These are phyloP conservation scores for Fusarium praegraminearum DNA, from an alignment of 2,329 filamentous ascomycete genomes.

Conservation along the genomic window DNA sequence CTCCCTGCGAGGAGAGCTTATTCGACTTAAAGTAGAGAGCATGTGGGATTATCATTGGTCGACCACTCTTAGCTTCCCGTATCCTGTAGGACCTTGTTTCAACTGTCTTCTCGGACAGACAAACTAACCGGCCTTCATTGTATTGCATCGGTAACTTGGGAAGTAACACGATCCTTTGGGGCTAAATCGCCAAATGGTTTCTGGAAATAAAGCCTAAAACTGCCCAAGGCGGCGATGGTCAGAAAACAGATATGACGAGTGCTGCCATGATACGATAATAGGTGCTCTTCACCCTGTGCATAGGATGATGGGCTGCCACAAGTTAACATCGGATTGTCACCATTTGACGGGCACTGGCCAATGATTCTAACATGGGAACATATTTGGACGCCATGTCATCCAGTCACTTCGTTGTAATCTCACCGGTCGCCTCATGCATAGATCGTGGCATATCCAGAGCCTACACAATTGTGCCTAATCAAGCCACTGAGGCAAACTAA, in stretches of 20 bases:
- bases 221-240: not conserved
- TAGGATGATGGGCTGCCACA: constrained; percentile 6
- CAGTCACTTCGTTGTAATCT: constrained; percentile 12
- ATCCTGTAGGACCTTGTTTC: constrained; percentile 24
- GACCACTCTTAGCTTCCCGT: not conserved
- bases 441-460: constrained; percentile 27
- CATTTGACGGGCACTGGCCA: constrained; percentile 19
- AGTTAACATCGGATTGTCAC: not conserved
- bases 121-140: not conserved
- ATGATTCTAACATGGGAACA: constrained; percentile 4
- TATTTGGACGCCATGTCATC: constrained; percentile 5
- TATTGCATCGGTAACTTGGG: not conserved
- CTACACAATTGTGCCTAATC: constrained; percentile 18
- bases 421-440: constrained; percentile 18
- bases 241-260: not conserved
- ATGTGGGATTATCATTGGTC: constrained; percentile 4
- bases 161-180: not conserved
- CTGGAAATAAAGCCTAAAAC: not conserved
- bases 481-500: constrained; percentile 1
- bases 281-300: not conserved
- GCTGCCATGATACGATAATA: not conserved
- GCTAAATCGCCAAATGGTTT: not conserved
- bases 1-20: constrained; percentile 20
- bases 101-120: constrained; percentile 1
- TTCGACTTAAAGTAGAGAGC: constrained; percentile 2